Evolutionary conservation across 345 rosid genomes (phyloP).

Genomic region (Hibiscus syriacus): DNA sequence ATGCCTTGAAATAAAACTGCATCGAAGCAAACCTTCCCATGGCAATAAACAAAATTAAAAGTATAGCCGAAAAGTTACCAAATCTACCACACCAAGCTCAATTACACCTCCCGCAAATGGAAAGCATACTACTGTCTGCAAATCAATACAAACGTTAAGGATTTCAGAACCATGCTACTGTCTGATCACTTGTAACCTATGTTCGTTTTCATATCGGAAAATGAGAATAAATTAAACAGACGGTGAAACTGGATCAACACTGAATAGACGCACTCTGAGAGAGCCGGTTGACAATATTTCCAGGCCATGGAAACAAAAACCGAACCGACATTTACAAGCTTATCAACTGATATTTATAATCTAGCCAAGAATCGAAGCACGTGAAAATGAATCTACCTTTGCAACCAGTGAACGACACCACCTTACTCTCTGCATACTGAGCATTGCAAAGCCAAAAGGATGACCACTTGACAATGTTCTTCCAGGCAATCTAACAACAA

Average conservation of each 20-base stretch:
- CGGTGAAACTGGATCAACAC: conserved; percentile 17
- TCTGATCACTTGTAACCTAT: background rate
- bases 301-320: conserved; percentile 10
- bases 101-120: conserved; percentile 68
- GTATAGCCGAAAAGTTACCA: conserved; percentile 33
- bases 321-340: background rate
- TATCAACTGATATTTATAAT: background rate
- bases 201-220: background rate
- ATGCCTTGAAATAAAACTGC: conserved; percentile 1
- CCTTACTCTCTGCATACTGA: conserved; percentile 68
- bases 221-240: background rate
- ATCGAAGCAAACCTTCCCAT: background rate
- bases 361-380: background rate
- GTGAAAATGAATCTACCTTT: conserved; percentile 42
- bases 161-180: background rate
- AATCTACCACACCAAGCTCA: conserved; percentile 78
- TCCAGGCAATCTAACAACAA: conserved; percentile 69
- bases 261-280: conserved; percentile 82
- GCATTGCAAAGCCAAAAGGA: conserved; percentile 84
- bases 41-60: background rate
- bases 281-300: conserved; percentile 8
- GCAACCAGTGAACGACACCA: conserved; percentile 91
- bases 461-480: conserved; percentile 47
- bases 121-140: conserved; percentile 84
- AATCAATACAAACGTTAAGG: conserved; percentile 3